Base-by-base conservation (phyloP, 148 eudicot species). In the Chenopodium quinoa region DNA sequence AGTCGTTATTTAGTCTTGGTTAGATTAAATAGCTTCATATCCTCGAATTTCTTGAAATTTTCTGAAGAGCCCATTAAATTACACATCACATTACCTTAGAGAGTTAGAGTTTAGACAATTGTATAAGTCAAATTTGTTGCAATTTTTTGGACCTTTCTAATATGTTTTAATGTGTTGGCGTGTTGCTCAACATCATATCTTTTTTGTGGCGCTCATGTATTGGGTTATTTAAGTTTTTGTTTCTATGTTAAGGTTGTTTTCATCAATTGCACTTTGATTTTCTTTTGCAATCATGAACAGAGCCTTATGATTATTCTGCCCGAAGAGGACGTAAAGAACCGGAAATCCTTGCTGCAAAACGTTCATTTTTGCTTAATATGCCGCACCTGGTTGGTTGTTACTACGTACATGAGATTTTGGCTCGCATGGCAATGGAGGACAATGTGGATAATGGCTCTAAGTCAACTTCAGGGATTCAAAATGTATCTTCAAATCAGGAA, bases 241-340 rank as follows among this genome's bases (percentile, higher is more conserved):
- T 75, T 64, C 23, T 32, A 10, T 58, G 46, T 75, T 71, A 25
- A 13, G 14, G 46, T 84, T 44, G 23, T 54, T 29, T 1, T 48
- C 13, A 14, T 79, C n/a, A 16, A 13, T 34, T 10, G 73, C 1
- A 71, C 37, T 75, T 37, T 73, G 73, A 79, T 82, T 31, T 80
- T 16, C 63, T 56, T 80, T 73, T 75, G 56, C 46, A 29, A 65
- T 63, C 54, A 34, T 88, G 84, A 81, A 62, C 91, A 96, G 99
- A 96, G 85, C 98, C 98, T 83, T 94, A 92, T 82, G 88, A 90
- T 81, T 91, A 83, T 91, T 86, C 87, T 84, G 91, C 89, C 75
- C 86, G 97, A 89, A 88, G 98, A 82, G 99, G 97, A 67, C 87
- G 93, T 80, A 90, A 94, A 85, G 98, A 91, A 83, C 97, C 95